Percentiles rank a stretch among this genome's conserved stretches.
Evolutionary conservation across 257 asterid genomes (phyloP).

Genomic region (Nyctanthes arbortristis): DNA sequence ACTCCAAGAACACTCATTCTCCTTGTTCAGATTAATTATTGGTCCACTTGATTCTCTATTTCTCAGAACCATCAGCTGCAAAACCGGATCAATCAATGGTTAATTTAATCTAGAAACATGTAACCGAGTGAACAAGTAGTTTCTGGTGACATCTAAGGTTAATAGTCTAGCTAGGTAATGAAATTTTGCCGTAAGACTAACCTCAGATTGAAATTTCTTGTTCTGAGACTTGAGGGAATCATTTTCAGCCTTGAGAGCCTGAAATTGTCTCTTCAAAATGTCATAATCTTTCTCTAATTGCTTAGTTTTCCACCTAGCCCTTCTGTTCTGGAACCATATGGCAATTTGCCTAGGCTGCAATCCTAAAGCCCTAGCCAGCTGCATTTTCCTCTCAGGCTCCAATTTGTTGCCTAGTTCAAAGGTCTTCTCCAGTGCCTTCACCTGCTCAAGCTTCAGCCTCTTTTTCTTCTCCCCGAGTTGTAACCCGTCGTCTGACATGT

Average conservation of each 20-base stretch:
- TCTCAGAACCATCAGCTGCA: conserved; percentile 61
- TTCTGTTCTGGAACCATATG: conserved; percentile 86
- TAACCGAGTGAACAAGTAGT: too few relatives aligned
- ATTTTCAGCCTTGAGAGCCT: conserved; percentile 65
- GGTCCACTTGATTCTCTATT: conserved; percentile 41
- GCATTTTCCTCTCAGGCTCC: conserved; percentile 83
- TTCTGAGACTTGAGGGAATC: conserved; percentile 73
- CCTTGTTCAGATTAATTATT: conserved; percentile 58
- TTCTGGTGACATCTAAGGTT: too few relatives aligned
- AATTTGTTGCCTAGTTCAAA: conserved; percentile 73
- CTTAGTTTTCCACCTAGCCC: conserved; percentile 92
- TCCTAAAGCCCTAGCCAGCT: conserved; percentile 75
- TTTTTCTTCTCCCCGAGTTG: conserved; percentile 83
- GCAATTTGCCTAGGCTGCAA: conserved; percentile 83
- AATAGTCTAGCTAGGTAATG: too few relatives aligned
- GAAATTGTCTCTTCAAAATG: conserved; percentile 61
- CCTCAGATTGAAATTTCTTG: conserved; percentile 72
- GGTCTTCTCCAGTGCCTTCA: conserved; percentile 84
- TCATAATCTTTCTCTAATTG: conserved; percentile 82
- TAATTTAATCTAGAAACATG: not conserved
- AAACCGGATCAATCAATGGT: not conserved
- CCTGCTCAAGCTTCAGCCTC: conserved; percentile 79
- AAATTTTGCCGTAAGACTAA: not conserved
- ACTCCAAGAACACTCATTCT: conserved; percentile 78
- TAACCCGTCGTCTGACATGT: conserved; percentile 64